Conservation (phyloP, 2,329 filamentous ascomycete genomes). For the Cercospora canescens region DNA sequence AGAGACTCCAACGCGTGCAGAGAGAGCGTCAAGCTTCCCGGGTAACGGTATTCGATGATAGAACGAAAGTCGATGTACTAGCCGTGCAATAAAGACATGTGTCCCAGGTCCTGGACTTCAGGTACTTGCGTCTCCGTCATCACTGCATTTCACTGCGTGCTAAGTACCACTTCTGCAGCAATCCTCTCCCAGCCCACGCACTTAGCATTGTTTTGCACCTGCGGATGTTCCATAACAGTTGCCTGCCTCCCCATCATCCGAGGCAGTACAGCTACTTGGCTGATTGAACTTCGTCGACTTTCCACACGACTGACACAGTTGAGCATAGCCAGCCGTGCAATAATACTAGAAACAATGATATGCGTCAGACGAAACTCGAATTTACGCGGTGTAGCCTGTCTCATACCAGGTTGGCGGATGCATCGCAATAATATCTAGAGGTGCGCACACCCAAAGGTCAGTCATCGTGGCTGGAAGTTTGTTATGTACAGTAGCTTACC, state of each 20-base stretch:
- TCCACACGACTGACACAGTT: neutral
- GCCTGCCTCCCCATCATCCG: neutral
- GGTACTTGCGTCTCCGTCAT: neutral
- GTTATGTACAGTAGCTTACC: neutral
- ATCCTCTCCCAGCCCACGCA: neutral
- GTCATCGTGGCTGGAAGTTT: neutral
- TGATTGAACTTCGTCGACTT: neutral
- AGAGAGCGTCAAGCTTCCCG: no score
- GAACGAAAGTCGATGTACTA: no score
- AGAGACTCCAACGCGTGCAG: no score
- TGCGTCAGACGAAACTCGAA: neutral
- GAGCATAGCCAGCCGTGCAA: neutral
- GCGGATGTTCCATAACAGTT: neutral
- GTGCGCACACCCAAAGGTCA: neutral
- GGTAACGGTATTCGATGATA: no score
- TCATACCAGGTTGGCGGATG: neutral
- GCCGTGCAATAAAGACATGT: no score
- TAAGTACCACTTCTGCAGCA: neutral
- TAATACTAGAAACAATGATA: neutral
- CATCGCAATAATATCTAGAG: neutral
- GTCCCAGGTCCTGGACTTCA: no score
- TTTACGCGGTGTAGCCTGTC: neutral
- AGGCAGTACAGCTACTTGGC: neutral
- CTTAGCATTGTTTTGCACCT: neutral
- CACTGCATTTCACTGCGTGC: neutral